Evolutionary conservation across 2,329 filamentous ascomycete genomes (phyloP).

Genomic region (Westerdykella ornata): DNA sequence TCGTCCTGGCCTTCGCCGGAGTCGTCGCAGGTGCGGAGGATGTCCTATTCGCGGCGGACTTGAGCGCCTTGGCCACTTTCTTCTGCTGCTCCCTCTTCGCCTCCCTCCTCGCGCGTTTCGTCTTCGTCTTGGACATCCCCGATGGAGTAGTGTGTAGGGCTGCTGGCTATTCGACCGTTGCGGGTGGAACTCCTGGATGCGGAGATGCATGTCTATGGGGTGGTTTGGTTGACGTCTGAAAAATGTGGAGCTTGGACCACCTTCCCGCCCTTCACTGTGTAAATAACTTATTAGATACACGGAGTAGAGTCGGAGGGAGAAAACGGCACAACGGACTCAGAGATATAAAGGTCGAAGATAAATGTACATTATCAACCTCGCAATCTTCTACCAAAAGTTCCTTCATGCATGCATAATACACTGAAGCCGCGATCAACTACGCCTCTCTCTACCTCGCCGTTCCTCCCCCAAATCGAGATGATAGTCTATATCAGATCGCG

Average conservation of each 20-base stretch:
- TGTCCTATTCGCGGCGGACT: not conserved
- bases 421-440: conserved; percentile 13
- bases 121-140: conserved; percentile 32
- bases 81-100: conserved; percentile 25
- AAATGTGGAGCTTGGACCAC: conserved; percentile 22
- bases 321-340: no score
- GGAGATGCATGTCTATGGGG: no score
- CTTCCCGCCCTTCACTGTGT: no score
- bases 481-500: conserved; percentile 74
- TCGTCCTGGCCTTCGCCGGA: no score
- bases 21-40: not conserved
- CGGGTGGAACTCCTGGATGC: no score
- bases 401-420: no score
- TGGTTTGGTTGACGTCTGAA: no score
- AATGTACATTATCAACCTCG: no score
- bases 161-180: not conserved
- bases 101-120: conserved; percentile 29
- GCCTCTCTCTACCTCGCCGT: conserved; percentile 4
- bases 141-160: not conserved
- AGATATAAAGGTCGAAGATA: no score
- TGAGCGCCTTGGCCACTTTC: conserved; percentile 15
- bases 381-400: no score
- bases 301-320: no score
- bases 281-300: no score
- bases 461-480: conserved; percentile 18